Base-by-base conservation (phyloP, 306 rosid genomes). In the Glycine latifolia region DNA sequence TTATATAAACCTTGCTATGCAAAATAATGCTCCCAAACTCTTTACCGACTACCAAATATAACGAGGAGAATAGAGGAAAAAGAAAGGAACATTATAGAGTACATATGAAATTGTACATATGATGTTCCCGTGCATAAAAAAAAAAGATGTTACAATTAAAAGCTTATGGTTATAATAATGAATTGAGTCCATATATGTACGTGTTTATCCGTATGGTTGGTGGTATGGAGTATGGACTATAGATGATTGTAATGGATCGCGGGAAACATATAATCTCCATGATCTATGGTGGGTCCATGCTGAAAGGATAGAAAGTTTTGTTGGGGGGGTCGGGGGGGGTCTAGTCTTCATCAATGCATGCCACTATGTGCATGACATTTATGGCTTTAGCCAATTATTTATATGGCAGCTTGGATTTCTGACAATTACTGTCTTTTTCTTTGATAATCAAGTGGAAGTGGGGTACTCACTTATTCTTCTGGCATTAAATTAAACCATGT, bases 351-450 rank as follows among this genome's bases (percentile, higher is more conserved):
- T 77, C 81, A 49, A 63, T 55, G 72, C 83, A 55, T 82, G 87
- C 52, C 66, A 81, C 86, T 90, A 88, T 87, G 91, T 89, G 92
- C 88, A 20, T 61, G 4, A 35, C 67, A 84, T 75, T 77, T 83
- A 15, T 53, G 39, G 13, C 52, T 43, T 14, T 16, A 56, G 17
- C 8, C 14, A 73, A 56, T 41, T 12, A 43, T 31, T 74, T 67
- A 76, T 50, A 8, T 17, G 13, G 13, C 50, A 39, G 50, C 71
- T 66, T 15, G 48, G 2, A 65, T 39, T 41, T 14, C 33, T 41
- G 50, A 41, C 71, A 14, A n/a, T 39, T 62, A 62, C 62, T 70
- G 31, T 59, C 14, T 7, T 79, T 35, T 49, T 48, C 72, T 63
- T 55, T 73, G 7, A 39, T 66, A 49, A 49, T 80, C 55, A 49